These are phyloP conservation scores for Blastosporella zonata DNA, from an alignment of 1,284 basidiomycete species.

Conservation along the genomic window DNA sequence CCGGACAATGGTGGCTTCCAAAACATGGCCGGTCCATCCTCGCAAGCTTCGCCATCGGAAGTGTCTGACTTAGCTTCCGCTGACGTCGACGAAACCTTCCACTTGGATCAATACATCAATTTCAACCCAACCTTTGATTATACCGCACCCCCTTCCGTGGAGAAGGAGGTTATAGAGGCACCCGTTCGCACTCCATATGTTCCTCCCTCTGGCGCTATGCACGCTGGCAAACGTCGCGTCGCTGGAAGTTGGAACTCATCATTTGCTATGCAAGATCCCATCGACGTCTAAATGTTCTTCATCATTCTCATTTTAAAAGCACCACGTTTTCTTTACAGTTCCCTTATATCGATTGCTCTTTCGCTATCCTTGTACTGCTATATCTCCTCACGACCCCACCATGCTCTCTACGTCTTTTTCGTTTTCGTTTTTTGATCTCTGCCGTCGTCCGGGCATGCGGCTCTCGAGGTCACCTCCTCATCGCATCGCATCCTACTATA, in stretches of 20 bases:
- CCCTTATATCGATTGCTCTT: conserved; percentile 5
- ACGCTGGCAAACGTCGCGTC: conserved; percentile 48
- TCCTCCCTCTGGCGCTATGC: conserved; percentile 52
- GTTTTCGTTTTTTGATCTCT: background rate
- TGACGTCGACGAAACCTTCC: conserved; percentile 10
- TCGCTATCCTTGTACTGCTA: conserved; percentile 20
- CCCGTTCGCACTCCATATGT: conserved; percentile 33
- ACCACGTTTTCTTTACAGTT: conserved; percentile 2
- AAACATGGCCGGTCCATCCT: conserved; percentile 10
- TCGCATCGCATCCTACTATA: background rate
- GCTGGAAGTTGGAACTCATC: conserved; percentile 49
- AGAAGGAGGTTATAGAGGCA: conserved; percentile 8
- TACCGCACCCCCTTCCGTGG: conserved; percentile 3
- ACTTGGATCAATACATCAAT: conserved; percentile 18
- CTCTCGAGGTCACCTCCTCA: conserved; percentile 1
- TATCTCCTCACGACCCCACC: conserved; percentile 13
- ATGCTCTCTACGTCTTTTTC: conserved; percentile 3
- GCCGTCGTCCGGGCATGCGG: background rate
- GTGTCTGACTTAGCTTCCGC: conserved; percentile 4
- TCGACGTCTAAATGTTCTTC: conserved; percentile 26
- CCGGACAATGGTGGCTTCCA: conserved; percentile 4
- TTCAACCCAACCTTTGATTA: conserved; percentile 17
- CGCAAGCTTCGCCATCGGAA: conserved; percentile 6
- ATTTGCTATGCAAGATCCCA: conserved; percentile 22
- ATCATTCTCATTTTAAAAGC: conserved; percentile 17